These are phyloP conservation scores for Alnus rubra DNA, from an alignment of 306 rosid genomes.

Conservation along the genomic window DNA sequence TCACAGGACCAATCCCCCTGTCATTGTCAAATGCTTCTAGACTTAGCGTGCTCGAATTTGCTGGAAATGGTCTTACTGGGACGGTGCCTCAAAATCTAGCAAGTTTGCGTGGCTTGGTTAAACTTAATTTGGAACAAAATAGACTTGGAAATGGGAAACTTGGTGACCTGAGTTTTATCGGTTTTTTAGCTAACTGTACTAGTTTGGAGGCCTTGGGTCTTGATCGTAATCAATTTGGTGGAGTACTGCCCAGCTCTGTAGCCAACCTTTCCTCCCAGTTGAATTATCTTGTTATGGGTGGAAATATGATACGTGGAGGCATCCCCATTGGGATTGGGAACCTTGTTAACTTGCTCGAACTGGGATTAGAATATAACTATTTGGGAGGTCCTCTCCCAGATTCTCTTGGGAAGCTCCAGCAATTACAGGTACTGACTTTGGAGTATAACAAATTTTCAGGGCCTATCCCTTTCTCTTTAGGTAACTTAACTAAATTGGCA, in stretches of 20 bases:
- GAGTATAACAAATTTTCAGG: constrained; percentile 34
- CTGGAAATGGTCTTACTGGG: too few species aligned
- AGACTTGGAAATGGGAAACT: too few species aligned
- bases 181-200: constrained; percentile 37
- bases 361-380: constrained; percentile 33
- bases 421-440: constrained; percentile 16
- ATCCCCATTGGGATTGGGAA: constrained; percentile 39
- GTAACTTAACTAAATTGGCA: too few species aligned
- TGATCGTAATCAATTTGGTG: constrained; percentile 32
- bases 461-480: background rate
- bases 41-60: too few species aligned
- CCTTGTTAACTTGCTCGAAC: constrained; percentile 18
- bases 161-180: constrained; percentile 23
- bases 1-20: too few species aligned
- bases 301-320: constrained; percentile 27
- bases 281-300: background rate
- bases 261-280: constrained; percentile 34
- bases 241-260: constrained; percentile 33
- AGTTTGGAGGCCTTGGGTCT: constrained; percentile 24
- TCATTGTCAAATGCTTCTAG: too few species aligned
- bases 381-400: constrained; percentile 33
- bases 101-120: too few species aligned
- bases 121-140: too few species aligned
- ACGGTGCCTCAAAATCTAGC: too few species aligned
- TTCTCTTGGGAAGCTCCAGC: constrained; percentile 33